Percentiles rank a stretch among this genome's conserved stretches.
Evolutionary conservation across 1,284 basidiomycete genomes (phyloP).

Genomic region (Exobasidium cylindrosporum): DNA sequence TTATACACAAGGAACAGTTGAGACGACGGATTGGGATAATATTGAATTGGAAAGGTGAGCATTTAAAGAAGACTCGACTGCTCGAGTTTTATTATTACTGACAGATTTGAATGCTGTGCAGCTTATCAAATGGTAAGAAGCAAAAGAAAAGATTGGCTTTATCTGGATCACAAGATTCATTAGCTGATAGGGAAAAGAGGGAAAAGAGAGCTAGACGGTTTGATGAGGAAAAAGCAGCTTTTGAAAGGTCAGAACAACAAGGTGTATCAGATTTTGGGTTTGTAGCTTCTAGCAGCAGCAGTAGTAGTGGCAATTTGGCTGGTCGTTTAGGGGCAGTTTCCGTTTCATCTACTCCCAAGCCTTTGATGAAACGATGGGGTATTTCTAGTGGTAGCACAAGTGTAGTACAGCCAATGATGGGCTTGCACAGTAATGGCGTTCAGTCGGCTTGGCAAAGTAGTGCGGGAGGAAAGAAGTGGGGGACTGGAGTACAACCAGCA

Average conservation of each 20-base stretch:
- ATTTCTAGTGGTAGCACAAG: slow-evolving; percentile 7
- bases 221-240: slow-evolving; percentile 46
- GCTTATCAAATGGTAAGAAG: slow-evolving; percentile 23
- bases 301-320: slow-evolving; percentile 34
- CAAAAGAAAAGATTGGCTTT: slow-evolving; percentile 62
- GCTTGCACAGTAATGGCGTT: neutral
- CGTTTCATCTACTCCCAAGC: neutral
- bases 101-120: neutral
- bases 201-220: slow-evolving; percentile 53
- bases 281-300: slow-evolving; percentile 18
- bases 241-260: slow-evolving; percentile 30
- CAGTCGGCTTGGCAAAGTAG: neutral
- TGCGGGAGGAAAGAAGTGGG: neutral
- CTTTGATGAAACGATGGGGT: slow-evolving; percentile 7
- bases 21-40: slow-evolving; percentile 81
- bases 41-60: slow-evolving; percentile 75
- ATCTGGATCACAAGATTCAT: slow-evolving; percentile 4
- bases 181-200: slow-evolving; percentile 38
- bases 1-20: slow-evolving; percentile 67
- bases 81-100: neutral
- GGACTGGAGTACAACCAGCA: neutral
- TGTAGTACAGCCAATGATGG: slow-evolving; percentile 7
- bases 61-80: neutral
- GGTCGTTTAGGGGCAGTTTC: slow-evolving; percentile 26
- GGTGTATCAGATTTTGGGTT: slow-evolving; percentile 14